Conservation (phyloP, 148 eudicot species). For the Nyssa sinensis region DNA sequence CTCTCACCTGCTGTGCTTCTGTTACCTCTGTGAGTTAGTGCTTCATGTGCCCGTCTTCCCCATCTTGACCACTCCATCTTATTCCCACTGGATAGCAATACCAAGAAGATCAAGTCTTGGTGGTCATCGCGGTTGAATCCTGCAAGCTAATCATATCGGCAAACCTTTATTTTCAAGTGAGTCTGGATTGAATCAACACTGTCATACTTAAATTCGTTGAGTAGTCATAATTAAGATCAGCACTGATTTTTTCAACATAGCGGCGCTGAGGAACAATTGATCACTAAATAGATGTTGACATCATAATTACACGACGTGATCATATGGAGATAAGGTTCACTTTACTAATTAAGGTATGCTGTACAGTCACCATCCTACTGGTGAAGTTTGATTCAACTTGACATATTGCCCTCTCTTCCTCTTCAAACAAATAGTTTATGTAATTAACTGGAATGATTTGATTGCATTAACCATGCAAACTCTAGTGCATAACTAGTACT, state of each 20-base stretch:
- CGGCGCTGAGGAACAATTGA: background rate
- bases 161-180: conserved; percentile 14
- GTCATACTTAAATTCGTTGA: background rate
- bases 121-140: background rate
- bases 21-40: conserved; percentile 52
- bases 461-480: background rate
- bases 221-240: background rate
- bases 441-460: background rate
- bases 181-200: background rate
- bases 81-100: conserved; percentile 1
- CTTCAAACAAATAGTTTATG: background rate
- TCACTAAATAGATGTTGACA: background rate
- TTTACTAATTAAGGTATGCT: background rate
- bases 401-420: background rate
- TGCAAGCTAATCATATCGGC: background rate
- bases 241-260: background rate
- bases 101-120: background rate
- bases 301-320: background rate
- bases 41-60: conserved; percentile 99
- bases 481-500: background rate
- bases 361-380: background rate
- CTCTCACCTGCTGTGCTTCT: background rate
- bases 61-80: conserved; percentile 91
- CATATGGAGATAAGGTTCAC: background rate
- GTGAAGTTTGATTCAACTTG: background rate